These are phyloP conservation scores for Aureobasidium leucospermi DNA, from an alignment of 2,329 filamentous ascomycete species.

Conservation along the genomic window DNA sequence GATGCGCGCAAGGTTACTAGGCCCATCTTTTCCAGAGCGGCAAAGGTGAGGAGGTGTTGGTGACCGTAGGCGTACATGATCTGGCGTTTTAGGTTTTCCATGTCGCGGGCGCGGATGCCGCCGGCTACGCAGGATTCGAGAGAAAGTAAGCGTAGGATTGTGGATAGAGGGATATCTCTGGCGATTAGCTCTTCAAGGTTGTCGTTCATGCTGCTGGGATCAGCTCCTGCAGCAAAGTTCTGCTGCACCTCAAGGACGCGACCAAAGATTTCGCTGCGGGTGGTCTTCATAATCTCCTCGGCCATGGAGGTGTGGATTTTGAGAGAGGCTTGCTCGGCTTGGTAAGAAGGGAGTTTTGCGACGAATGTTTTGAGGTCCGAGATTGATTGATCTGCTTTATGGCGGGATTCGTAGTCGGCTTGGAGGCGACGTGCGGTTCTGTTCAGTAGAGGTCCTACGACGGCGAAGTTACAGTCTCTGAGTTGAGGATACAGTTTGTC, in stretches of 20 bases:
- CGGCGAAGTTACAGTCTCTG: slow-evolving; percentile 88
- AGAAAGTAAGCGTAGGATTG: slow-evolving; percentile 77
- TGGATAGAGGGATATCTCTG: slow-evolving; percentile 70
- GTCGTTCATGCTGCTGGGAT: slow-evolving; percentile 73
- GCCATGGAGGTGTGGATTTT: slow-evolving; percentile 86
- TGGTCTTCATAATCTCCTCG: slow-evolving; percentile 92
- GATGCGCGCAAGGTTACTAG: slow-evolving; percentile 67
- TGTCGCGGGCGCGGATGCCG: slow-evolving; percentile 79
- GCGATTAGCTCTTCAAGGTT: slow-evolving; percentile 92
- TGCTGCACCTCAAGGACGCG: slow-evolving; percentile 89
- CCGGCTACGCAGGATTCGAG: slow-evolving; percentile 86
- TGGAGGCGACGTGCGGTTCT: slow-evolving; percentile 81
- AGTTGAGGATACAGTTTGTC: slow-evolving; percentile 85
- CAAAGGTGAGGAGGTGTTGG: slow-evolving; percentile 85
- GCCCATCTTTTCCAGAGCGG: slow-evolving; percentile 81
- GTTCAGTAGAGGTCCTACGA: slow-evolving; percentile 82
- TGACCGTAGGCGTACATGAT: slow-evolving; percentile 91
- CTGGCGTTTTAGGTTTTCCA: slow-evolving; percentile 80
- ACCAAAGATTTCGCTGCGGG: slow-evolving; percentile 80
- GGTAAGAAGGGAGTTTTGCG: slow-evolving; percentile 83
- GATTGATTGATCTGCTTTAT: slow-evolving; percentile 72
- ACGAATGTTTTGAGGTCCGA: slow-evolving; percentile 92
- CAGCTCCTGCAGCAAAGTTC: slow-evolving; percentile 83
- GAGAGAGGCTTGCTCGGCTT: slow-evolving; percentile 88
- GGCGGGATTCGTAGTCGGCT: slow-evolving; percentile 80